Evolutionary conservation across 768 basidiomycete genomes (phyloP), one percentile per base, ranked within the genome.

Genomic region (Hortiboletus campestris): DNA sequence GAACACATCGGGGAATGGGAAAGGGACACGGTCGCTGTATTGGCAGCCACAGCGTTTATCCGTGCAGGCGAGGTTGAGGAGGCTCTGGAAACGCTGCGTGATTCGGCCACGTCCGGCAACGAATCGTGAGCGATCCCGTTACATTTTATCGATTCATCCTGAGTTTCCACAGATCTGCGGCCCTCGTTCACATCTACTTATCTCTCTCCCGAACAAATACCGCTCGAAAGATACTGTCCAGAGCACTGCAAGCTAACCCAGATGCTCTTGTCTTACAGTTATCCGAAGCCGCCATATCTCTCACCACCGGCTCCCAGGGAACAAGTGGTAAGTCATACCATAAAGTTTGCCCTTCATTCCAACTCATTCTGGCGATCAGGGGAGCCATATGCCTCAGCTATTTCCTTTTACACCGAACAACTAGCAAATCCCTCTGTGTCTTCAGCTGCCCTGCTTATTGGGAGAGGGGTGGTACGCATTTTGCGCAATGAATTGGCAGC

Each of bases 191-290:
- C 66, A 83, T 96, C 48, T 91, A 94, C 67, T 84, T 98, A 36
- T 91, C 91, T n/a, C 91, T 95, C 54, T 83, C 90, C 69, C 86
- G 94, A 40, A 77, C 86, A 34, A 93, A 91, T 74, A 82, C 94
- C 38, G 94, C 94, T 28, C 89, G 86, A 72, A 89, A 86, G 66
- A 88, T 91, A 64, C 88, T 91, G 67, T 86, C 90, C 32, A 81
- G 85, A 22, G 89, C 91, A 25, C 89, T 94, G 72, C 82, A 80
- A 50, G 91, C 86, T 79, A 90, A 90, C 8, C 94, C 94, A 67
- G 94, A 97, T 68, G 89, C 94, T 65, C 81, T 93, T 17, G 80
- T 98, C 36, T 76, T 98, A 19, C 94, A 96, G 67, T 81, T 88
- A 60, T 92, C 94, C 56, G 94, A 98, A 75, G 88, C 94, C 14